Evolutionary conservation across 2,329 filamentous ascomycete genomes (phyloP).

Genomic region (Fusarium nurragi): DNA sequence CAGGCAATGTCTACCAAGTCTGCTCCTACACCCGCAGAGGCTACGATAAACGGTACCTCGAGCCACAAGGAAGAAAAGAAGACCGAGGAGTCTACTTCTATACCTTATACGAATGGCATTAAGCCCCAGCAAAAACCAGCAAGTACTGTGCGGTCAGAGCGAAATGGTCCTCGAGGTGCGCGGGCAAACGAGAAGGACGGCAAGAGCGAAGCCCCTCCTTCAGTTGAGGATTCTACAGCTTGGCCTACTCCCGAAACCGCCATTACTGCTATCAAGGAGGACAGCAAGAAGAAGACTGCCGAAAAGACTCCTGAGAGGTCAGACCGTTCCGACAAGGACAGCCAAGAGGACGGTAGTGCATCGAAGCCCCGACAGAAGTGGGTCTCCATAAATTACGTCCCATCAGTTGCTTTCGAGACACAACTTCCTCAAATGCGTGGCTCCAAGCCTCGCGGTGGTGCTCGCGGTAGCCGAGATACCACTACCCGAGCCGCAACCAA

Average conservation of each 20-base stretch:
- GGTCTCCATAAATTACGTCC: slow-evolving; percentile 84
- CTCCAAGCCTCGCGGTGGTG: slow-evolving; percentile 61
- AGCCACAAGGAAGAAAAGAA: slow-evolving; percentile 57
- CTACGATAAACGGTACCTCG: slow-evolving; percentile 44
- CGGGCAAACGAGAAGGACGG: slow-evolving; percentile 56
- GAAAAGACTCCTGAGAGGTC: slow-evolving; percentile 70
- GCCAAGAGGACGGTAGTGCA: slow-evolving; percentile 59
- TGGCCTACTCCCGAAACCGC: slow-evolving; percentile 93
- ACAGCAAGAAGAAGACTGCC: slow-evolving; percentile 73
- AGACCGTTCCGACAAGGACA: slow-evolving; percentile 71
- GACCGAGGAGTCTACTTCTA: slow-evolving; percentile 39
- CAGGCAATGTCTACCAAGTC: slow-evolving; percentile 61
- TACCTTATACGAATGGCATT: slow-evolving; percentile 48
- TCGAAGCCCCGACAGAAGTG: slow-evolving; percentile 73
- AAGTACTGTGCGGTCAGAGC: slow-evolving; percentile 53
- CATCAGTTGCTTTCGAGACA: slow-evolving; percentile 86
- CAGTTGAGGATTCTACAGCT: slow-evolving; percentile 77
- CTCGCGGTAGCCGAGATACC: slow-evolving; percentile 53
- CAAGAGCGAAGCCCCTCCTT: slow-evolving; percentile 59
- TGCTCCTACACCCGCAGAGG: slow-evolving; percentile 50
- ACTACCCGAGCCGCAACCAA: slow-evolving; percentile 49
- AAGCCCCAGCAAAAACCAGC: slow-evolving; percentile 56
- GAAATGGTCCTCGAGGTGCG: slow-evolving; percentile 59
- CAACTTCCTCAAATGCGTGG: slow-evolving; percentile 69
- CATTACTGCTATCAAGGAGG: slow-evolving; percentile 69